Percentiles rank a stretch among this genome's conserved stretches.
phyloP scores from a whole-genome alignment of 495 filamentous ascomycete species.

The Amorphotheca resinae region DNA sequence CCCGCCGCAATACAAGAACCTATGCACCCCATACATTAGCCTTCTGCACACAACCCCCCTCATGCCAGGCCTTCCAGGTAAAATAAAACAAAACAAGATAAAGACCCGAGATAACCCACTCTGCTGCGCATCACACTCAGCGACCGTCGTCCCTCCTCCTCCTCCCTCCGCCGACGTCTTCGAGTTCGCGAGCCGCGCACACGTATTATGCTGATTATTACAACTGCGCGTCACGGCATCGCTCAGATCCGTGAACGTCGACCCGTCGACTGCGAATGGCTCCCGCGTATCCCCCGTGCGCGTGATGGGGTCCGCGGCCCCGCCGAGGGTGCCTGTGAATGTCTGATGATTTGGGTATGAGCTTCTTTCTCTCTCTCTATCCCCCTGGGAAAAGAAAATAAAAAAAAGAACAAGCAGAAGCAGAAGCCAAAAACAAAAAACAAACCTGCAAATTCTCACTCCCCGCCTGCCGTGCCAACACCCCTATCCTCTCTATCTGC shows the following conservation, averaged over 20 bases:
- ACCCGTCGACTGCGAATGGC: conserved; percentile 40
- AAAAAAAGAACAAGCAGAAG: too few species aligned
- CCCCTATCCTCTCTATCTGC: not conserved
- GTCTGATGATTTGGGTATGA: not conserved
- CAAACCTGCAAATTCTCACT: not conserved
- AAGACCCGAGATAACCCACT: conserved; percentile 6
- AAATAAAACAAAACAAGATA: not conserved
- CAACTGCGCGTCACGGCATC: conserved; percentile 37
- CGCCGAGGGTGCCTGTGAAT: not conserved
- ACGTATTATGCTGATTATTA: conserved; percentile 39
- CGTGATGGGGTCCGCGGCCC: not conserved
- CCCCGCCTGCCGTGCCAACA: not conserved
- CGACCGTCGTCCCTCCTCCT: conserved; percentile 14
- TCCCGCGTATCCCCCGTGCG: conserved; percentile 19
- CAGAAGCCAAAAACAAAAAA: not conserved
- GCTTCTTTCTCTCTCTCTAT: not conserved
- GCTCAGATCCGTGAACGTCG: conserved; percentile 31
- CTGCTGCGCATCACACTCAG: conserved; percentile 36
- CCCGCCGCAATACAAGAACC: not conserved
- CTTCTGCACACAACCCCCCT: not conserved
- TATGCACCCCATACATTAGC: not conserved
- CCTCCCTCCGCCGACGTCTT: conserved; percentile 28
- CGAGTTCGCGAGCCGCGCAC: conserved; percentile 38
- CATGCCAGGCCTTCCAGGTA: not conserved
- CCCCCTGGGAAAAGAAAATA: not conserved